These are phyloP conservation scores for Dendrocalamus latiflorus DNA, from an alignment of 202 grass and related monocot species.

Conservation along the genomic window DNA sequence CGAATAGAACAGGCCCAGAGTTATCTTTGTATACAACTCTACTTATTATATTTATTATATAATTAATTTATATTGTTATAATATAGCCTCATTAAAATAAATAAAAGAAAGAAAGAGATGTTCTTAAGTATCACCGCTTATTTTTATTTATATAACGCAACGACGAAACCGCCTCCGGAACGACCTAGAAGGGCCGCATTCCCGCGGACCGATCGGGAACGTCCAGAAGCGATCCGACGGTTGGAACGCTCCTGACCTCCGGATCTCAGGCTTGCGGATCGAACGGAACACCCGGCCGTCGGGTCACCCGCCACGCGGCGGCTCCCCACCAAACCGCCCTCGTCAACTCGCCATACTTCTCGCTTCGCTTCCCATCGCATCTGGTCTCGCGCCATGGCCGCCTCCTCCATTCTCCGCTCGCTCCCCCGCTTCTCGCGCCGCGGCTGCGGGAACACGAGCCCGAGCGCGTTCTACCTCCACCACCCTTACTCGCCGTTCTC, in stretches of 20 bases:
- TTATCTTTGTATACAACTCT: too few relatives aligned
- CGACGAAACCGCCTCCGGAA: not conserved
- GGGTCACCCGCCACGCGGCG: not conserved
- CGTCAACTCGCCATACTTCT: conserved; percentile 11
- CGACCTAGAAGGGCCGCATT: not conserved
- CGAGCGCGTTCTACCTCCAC: not conserved
- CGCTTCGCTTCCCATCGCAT: conserved; percentile 4
- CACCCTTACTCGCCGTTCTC: conserved; percentile 15
- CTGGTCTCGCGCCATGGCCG: conserved; percentile 11
- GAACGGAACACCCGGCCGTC: not conserved
- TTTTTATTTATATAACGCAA: not conserved
- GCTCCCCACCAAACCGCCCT: not conserved
- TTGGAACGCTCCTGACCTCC: not conserved
- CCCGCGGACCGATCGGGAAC: not conserved
- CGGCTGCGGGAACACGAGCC: not conserved
- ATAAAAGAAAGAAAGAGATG: too few relatives aligned
- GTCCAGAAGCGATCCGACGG: conserved; percentile 30
- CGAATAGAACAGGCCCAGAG: too few relatives aligned
- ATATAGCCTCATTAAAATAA: too few relatives aligned
- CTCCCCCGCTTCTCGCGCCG: conserved; percentile 19
- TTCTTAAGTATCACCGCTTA: too few relatives aligned
- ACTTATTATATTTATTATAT: too few relatives aligned
- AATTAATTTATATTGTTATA: too few relatives aligned
- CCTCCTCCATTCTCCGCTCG: conserved; percentile 25
- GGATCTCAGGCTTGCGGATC: conserved; percentile 8